Conservation (phyloP, 768 basidiomycete species). For the Kwoniella mangroviensis region DNA sequence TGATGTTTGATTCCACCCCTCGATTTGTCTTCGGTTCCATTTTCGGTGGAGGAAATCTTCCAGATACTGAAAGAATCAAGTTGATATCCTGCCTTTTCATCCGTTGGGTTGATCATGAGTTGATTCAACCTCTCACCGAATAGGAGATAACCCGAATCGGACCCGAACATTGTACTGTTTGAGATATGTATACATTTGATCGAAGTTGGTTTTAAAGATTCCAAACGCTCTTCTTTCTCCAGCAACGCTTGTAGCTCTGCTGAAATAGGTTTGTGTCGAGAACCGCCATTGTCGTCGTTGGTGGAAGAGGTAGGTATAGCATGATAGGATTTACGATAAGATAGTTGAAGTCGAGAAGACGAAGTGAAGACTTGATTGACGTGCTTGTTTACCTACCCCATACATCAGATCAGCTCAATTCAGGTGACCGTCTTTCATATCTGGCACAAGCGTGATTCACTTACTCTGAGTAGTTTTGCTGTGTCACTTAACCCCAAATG, state of each 20-base stretch:
- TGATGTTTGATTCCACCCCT: slow-evolving; percentile 1
- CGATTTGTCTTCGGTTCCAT: not conserved
- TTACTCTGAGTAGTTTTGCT: not conserved
- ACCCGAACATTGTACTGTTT: not conserved
- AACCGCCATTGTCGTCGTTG: not conserved
- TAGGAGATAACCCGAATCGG: not conserved
- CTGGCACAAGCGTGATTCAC: not conserved
- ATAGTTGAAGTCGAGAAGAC: slow-evolving; percentile 1
- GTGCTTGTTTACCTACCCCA: not conserved
- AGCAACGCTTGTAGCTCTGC: not conserved
- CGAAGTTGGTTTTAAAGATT: slow-evolving; percentile 3
- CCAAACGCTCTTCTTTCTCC: slow-evolving; percentile 5
- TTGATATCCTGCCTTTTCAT: not conserved
- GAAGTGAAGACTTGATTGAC: not conserved
- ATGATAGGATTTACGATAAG: not conserved
- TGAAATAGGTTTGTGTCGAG: not conserved
- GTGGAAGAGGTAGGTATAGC: not conserved
- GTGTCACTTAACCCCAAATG: not conserved
- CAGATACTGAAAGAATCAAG: not conserved
- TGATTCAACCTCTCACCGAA: not conserved
- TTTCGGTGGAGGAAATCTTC: not conserved
- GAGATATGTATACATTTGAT: slow-evolving; percentile 6
- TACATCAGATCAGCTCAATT: not conserved
- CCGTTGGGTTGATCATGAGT: too few species aligned
- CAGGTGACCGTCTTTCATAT: too few species aligned